Conservation (phyloP, 805 yeast species). For the Candida ortonii region DNA sequence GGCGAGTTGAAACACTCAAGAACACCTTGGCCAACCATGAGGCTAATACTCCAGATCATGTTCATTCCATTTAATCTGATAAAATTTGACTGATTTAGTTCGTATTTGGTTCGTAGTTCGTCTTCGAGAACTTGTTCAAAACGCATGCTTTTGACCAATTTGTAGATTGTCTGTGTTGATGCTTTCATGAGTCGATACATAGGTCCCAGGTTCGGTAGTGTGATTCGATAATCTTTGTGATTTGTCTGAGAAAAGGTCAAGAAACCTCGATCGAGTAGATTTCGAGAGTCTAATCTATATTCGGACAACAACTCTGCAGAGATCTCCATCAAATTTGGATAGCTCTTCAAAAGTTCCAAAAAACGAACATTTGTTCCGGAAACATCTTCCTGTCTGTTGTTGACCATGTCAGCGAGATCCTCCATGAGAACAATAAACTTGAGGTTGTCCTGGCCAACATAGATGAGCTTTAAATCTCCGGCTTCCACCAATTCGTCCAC, state of each 20-base stretch:
- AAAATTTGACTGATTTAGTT: conserved; percentile 40
- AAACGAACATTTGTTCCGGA: conserved; percentile 15
- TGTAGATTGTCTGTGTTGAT: conserved; percentile 44
- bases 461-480: conserved; percentile 35
- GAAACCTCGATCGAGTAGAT: conserved; percentile 40
- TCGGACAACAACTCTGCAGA: conserved; percentile 20
- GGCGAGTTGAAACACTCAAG: conserved; percentile 53
- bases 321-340: conserved; percentile 25
- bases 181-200: conserved; percentile 42
- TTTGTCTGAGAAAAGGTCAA: conserved; percentile 39
- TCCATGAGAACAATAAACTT: conserved; percentile 26
- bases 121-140: conserved; percentile 44
- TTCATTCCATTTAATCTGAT: conserved; percentile 51
- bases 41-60: conserved; percentile 48
- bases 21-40: conserved; percentile 49
- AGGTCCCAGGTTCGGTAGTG: conserved; percentile 52
- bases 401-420: conserved; percentile 20
- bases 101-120: conserved; percentile 44
- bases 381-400: background rate
- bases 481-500: conserved; percentile 37
- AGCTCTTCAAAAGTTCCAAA: conserved; percentile 16
- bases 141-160: conserved; percentile 35
- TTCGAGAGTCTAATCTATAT: conserved; percentile 27
- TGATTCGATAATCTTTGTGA: conserved; percentile 37
- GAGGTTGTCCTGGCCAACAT: conserved; percentile 16